phyloP scores from a whole-genome alignment of 768 basidiomycete species.

The Collybiopsis luxurians region DNA sequence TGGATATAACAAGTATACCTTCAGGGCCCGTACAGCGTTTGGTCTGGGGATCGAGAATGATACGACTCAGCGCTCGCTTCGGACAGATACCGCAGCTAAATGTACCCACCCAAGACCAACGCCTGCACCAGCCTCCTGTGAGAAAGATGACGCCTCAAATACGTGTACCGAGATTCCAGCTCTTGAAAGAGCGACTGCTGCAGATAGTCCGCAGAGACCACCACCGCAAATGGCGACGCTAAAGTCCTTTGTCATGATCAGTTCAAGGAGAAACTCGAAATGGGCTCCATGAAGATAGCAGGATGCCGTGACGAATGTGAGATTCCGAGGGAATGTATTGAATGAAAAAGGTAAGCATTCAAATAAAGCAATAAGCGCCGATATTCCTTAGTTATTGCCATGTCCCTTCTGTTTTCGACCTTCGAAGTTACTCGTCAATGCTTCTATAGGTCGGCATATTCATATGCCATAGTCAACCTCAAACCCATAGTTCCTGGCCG shows the following conservation, averaged over 20 bases:
- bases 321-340: not conserved
- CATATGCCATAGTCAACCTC: constrained; percentile 89
- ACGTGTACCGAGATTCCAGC: constrained; percentile 44
- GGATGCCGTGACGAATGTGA: not conserved
- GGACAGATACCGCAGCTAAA: too few species aligned
- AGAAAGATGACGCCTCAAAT: constrained; percentile 50
- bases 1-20: not conserved
- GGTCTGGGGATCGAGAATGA: constrained; percentile 31
- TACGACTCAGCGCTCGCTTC: too few species aligned
- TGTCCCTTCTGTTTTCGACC: constrained; percentile 64
- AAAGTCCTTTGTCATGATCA: constrained; percentile 33
- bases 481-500: constrained; percentile 94
- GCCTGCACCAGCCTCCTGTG: constrained; percentile 50
- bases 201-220: constrained; percentile 51
- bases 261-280: not conserved
- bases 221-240: constrained; percentile 54
- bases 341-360: not conserved
- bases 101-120: constrained; percentile 41
- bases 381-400: not conserved
- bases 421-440: constrained; percentile 77
- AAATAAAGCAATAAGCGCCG: not conserved
- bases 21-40: constrained; percentile 45
- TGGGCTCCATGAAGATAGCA: not conserved
- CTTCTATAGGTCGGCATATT: constrained; percentile 68
- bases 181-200: constrained; percentile 40